A percentile compares a stretch with the other conserved stretches of the same genome.
phyloP scores from a whole-genome alignment of 2,329 filamentous ascomycete species.

The Venturia effusa region DNA sequence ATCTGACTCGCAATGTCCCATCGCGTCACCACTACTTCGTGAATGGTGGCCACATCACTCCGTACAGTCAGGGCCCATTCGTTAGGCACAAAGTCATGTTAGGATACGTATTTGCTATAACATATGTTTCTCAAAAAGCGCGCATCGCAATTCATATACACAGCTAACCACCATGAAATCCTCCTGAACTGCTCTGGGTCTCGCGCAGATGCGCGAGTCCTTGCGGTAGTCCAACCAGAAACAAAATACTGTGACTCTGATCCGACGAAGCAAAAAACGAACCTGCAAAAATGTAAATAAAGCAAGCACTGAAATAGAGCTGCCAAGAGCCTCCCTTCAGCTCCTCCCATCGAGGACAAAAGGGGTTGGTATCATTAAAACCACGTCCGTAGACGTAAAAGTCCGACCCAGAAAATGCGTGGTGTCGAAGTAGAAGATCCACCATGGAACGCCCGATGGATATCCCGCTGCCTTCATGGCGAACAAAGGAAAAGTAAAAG shows the following conservation, averaged over 20 bases:
- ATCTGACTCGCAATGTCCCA: neutral
- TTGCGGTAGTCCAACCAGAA: neutral
- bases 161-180: neutral
- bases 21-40: neutral
- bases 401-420: neutral
- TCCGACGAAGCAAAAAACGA: neutral
- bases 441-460: neutral
- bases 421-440: neutral
- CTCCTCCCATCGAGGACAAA: neutral
- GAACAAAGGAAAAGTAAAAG: neutral
- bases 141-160: neutral
- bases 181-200: neutral
- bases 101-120: neutral
- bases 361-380: slow-evolving; percentile 2
- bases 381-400: neutral
- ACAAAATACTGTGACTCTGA: neutral
- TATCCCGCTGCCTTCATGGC: neutral
- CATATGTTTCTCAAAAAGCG: neutral
- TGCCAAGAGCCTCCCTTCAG: neutral
- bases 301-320: neutral
- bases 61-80: neutral
- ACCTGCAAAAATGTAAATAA: neutral
- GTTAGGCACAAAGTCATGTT: neutral
- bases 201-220: neutral
- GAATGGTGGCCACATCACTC: neutral